These are phyloP conservation scores for Bacidia rubella DNA, from an alignment of 495 filamentous ascomycete species.

Conservation along the genomic window DNA sequence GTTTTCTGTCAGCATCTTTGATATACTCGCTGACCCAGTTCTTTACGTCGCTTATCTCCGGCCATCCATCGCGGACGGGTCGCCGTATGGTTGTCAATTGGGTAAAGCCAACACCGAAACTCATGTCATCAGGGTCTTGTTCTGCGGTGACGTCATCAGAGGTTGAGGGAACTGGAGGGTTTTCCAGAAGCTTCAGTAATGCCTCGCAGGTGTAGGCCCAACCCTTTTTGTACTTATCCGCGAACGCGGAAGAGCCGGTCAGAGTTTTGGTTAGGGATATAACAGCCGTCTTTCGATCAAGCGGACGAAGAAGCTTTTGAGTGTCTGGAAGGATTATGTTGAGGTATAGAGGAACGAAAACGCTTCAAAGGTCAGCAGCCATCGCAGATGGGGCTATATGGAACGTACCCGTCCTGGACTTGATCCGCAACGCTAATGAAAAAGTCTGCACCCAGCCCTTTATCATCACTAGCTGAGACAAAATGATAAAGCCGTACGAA, in stretches of 20 bases:
- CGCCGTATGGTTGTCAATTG: conserved; percentile 76
- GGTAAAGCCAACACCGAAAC: conserved; percentile 89
- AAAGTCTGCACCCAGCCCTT: conserved; percentile 79
- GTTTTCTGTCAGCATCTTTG: conserved; percentile 43
- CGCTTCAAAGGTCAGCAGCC: conserved; percentile 24
- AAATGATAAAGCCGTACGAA: conserved; percentile 91
- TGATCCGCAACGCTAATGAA: conserved; percentile 68
- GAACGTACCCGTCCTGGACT: conserved; percentile 53
- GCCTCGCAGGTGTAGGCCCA: conserved; percentile 80
- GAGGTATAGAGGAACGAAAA: conserved; percentile 76
- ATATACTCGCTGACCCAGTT: conserved; percentile 65
- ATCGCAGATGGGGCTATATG: not conserved
- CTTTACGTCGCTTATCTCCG: conserved; percentile 67
- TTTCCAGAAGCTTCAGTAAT: conserved; percentile 74
- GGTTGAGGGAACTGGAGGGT: conserved; percentile 59
- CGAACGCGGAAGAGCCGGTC: conserved; percentile 68
- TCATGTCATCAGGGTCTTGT: conserved; percentile 83
- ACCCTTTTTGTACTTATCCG: conserved; percentile 60
- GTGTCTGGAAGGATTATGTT: conserved; percentile 78
- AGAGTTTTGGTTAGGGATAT: conserved; percentile 84
- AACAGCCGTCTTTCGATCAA: conserved; percentile 88
- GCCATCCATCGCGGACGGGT: conserved; percentile 56
- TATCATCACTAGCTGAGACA: conserved; percentile 57
- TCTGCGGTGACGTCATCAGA: conserved; percentile 68
- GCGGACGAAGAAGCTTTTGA: conserved; percentile 66